Conservation (phyloP, 2,329 filamentous ascomycete species). For the Botrytis hyacinthi region DNA sequence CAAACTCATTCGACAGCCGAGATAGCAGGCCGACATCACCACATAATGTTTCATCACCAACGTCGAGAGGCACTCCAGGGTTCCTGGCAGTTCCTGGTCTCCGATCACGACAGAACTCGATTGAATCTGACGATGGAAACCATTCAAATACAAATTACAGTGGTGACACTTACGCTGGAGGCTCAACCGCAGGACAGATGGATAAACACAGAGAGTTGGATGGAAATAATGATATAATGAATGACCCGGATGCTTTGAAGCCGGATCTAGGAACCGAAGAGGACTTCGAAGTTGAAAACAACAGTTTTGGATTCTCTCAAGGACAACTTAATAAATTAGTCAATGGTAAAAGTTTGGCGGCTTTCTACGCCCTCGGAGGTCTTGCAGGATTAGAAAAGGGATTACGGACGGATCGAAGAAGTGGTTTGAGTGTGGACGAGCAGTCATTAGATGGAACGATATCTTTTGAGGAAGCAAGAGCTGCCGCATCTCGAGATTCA, state of each 20-base stretch:
- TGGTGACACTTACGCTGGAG: constrained; percentile 45
- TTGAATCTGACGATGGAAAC: constrained; percentile 59
- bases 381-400: constrained; percentile 71
- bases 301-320: constrained; percentile 70
- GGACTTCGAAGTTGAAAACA: constrained; percentile 65
- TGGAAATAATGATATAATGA: constrained; percentile 49
- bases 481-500: constrained; percentile 28
- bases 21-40: constrained; percentile 64
- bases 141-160: constrained; percentile 42
- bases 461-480: constrained; percentile 61
- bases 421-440: constrained; percentile 72
- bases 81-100: constrained; percentile 62
- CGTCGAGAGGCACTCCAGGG: constrained; percentile 48
- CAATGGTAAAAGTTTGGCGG: constrained; percentile 74
- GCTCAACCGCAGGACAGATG: constrained; percentile 39
- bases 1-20: constrained; percentile 57
- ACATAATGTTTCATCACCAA: constrained; percentile 65
- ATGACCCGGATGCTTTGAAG: constrained; percentile 44
- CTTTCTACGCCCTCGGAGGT: constrained; percentile 74
- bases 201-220: constrained; percentile 41
- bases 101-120: constrained; percentile 62
- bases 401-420: constrained; percentile 60
- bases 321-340: constrained; percentile 74
- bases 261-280: constrained; percentile 71
- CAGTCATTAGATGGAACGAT: constrained; percentile 60